Evolutionary conservation across 352 stramenopile genomes (phyloP).

Genomic region (Phytophthora fragariaefolia): DNA sequence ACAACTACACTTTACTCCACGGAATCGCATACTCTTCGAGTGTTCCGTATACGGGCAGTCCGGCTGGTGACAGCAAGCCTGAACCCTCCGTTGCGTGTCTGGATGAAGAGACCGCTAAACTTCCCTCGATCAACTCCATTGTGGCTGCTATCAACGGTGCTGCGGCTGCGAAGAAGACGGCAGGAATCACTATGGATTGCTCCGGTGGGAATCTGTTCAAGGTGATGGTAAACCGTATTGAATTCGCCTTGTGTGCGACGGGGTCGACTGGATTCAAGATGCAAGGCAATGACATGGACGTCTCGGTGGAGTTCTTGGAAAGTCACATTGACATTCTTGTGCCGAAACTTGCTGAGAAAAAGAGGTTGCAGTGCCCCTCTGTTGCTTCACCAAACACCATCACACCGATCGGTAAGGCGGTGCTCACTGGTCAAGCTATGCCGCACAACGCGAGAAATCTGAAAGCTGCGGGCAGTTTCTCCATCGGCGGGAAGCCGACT

Average conservation of each 20-base stretch:
- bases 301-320: slow-evolving; percentile 19
- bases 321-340: slow-evolving; percentile 19
- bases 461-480: slow-evolving; percentile 17
- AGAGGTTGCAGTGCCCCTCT: not conserved
- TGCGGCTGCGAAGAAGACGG: not conserved
- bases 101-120: slow-evolving; percentile 10
- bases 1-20: slow-evolving; percentile 37
- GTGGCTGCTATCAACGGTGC: slow-evolving; percentile 10
- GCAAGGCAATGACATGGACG: slow-evolving; percentile 18
- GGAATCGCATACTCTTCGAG: slow-evolving; percentile 27
- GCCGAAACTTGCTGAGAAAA: slow-evolving; percentile 1
- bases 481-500: not conserved
- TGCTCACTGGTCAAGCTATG: slow-evolving; percentile 2
- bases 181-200: not conserved
- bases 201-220: slow-evolving; percentile 14
- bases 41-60: slow-evolving; percentile 14
- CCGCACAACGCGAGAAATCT: not conserved
- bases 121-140: slow-evolving; percentile 20
- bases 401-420: not conserved
- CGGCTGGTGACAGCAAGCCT: not conserved
- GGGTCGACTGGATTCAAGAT: slow-evolving; percentile 15
- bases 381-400: not conserved
- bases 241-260: slow-evolving; percentile 15
- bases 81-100: slow-evolving; percentile 21
- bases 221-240: slow-evolving; percentile 9